These are phyloP conservation scores for Sphaerulina populicola DNA, from an alignment of 2,329 filamentous ascomycete genomes.

Conservation along the genomic window DNA sequence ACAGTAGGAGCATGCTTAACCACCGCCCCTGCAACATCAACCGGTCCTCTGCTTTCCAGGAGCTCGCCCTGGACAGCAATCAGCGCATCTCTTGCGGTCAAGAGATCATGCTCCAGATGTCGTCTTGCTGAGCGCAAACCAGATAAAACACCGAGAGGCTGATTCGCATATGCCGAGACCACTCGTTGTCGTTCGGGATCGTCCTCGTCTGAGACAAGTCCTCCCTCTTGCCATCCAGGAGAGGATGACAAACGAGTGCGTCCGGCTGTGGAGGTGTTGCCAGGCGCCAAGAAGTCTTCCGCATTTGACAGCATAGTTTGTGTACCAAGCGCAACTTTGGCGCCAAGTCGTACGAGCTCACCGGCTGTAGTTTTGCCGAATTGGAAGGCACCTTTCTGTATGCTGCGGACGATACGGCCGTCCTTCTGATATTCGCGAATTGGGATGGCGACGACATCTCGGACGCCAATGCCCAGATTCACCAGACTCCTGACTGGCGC, in stretches of 20 bases:
- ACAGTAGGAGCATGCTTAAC: conserved; percentile 81
- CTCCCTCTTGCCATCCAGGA: conserved; percentile 38
- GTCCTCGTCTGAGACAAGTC: conserved; percentile 46
- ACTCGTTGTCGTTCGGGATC: conserved; percentile 66
- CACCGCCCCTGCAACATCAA: conserved; percentile 70
- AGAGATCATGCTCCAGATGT: conserved; percentile 77
- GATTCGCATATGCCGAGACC: conserved; percentile 87
- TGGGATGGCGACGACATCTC: conserved; percentile 78
- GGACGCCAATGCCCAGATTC: conserved; percentile 80
- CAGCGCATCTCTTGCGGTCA: conserved; percentile 79
- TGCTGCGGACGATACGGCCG: conserved; percentile 79
- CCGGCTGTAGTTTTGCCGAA: conserved; percentile 92
- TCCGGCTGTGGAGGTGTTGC: conserved; percentile 13
- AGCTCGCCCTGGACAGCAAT: conserved; percentile 90
- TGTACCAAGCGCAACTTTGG: conserved; percentile 88
- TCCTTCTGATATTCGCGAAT: conserved; percentile 91
- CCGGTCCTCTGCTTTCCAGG: conserved; percentile 74
- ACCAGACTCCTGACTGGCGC: conserved; percentile 84
- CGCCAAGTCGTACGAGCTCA: conserved; percentile 87
- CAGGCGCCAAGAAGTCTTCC: conserved; percentile 61
- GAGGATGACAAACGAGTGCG: conserved; percentile 18
- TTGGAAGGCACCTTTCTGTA: conserved; percentile 79
- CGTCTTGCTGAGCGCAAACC: conserved; percentile 75
- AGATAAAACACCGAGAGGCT: conserved; percentile 80
- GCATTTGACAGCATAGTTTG: conserved; percentile 87